Conservation (phyloP, 805 yeast genomes). For the Yarrowia yakushimensis region DNA sequence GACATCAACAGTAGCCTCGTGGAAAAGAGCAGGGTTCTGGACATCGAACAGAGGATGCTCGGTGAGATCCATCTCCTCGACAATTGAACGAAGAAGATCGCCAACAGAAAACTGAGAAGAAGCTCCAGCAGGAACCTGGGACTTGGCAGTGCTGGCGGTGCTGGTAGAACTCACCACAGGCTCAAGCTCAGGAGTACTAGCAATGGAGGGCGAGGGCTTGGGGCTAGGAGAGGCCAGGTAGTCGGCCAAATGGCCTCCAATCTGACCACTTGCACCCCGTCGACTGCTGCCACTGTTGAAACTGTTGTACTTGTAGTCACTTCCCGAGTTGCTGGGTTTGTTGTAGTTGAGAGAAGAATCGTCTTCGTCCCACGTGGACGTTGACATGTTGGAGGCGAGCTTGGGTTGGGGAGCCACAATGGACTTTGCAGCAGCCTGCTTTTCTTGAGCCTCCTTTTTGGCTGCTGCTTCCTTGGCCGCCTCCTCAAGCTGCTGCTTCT, state of each 20-base stretch:
- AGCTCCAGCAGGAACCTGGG: background rate
- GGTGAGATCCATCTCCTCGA: background rate
- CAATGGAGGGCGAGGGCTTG: constrained; percentile 1
- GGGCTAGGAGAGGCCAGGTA: constrained; percentile 20
- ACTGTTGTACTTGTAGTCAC: constrained; percentile 1
- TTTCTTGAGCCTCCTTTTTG: background rate
- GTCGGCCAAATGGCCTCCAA: constrained; percentile 13
- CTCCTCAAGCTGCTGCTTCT: background rate
- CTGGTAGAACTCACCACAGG: background rate
- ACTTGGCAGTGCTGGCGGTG: background rate
- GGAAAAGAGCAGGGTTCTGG: background rate
- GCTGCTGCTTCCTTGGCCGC: background rate
- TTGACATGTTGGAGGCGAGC: constrained; percentile 12
- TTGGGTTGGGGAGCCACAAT: constrained; percentile 9
- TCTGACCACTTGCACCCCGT: background rate
- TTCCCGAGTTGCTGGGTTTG: background rate
- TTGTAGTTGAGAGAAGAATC: background rate
- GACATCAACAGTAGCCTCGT: background rate
- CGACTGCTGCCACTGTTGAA: background rate
- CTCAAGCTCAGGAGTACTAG: constrained; percentile 7
- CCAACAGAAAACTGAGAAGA: background rate
- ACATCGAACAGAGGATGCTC: constrained; percentile 4
- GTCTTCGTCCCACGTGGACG: constrained; percentile 7
- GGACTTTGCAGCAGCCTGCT: background rate
- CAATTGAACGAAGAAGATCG: background rate